These are phyloP conservation scores for Conidiobolus coronatus DNA, from an alignment of 371 early-diverging fungal genomes.

Conservation along the genomic window DNA sequence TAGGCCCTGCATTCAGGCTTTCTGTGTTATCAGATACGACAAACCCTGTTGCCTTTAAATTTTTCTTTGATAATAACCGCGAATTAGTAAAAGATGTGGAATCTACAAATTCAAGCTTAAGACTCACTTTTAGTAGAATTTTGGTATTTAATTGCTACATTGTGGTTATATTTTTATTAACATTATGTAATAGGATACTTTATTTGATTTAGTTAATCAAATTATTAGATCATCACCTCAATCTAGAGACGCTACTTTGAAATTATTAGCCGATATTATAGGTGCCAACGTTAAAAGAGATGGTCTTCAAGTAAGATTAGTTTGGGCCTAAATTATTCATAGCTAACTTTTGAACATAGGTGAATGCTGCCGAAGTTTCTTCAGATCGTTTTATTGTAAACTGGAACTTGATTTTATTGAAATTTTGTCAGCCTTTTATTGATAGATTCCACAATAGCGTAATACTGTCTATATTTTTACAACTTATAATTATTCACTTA, in stretches of 20 bases:
- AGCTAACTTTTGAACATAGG: conserved; percentile 6
- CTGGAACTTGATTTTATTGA: conserved; percentile 32
- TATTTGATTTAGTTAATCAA: conserved; percentile 39
- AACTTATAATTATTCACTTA: conserved; percentile 6
- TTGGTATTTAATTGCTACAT: conserved; percentile 18
- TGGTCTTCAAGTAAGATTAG: conserved; percentile 41
- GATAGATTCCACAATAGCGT: conserved; percentile 30
- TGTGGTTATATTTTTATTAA: neutral
- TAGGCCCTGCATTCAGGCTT: conserved; percentile 49
- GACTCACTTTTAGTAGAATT: conserved; percentile 34
- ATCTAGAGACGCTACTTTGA: conserved; percentile 27
- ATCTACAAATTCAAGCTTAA: conserved; percentile 33
- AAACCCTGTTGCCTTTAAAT: neutral
- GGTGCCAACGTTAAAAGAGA: conserved; percentile 48
- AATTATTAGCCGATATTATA: conserved; percentile 35
- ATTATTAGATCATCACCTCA: conserved; percentile 41
- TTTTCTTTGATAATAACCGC: conserved; percentile 9
- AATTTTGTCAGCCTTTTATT: conserved; percentile 65
- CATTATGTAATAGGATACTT: conserved; percentile 21
- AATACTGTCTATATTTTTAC: conserved; percentile 16
- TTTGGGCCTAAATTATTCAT: neutral
- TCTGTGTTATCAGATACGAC: conserved; percentile 32
- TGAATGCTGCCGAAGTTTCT: conserved; percentile 47
- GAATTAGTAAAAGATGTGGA: conserved; percentile 24
- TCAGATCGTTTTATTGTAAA: conserved; percentile 78